These are phyloP conservation scores for Medicago arabica DNA, from an alignment of 306 rosid genomes.

Conservation along the genomic window DNA sequence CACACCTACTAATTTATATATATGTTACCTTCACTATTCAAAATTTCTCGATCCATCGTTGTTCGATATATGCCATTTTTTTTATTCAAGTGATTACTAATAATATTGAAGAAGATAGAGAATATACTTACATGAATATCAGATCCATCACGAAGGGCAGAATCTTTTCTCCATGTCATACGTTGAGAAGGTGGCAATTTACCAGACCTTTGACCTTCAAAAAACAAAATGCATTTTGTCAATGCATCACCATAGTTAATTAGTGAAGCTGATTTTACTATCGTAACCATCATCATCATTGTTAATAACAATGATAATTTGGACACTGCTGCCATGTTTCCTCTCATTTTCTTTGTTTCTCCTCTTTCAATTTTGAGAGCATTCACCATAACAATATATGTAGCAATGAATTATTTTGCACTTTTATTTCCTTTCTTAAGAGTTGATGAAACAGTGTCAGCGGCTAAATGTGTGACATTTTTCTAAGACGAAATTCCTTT, in stretches of 20 bases:
- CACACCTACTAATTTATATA: no score
- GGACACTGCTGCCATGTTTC: not conserved
- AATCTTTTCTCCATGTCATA: slow-evolving; percentile 57
- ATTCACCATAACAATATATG: not conserved
- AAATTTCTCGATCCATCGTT: no score
- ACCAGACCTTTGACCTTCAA: slow-evolving; percentile 64
- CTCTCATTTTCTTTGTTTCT: not conserved
- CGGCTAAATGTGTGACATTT: no score
- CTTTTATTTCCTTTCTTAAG: no score
- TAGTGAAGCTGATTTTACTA: slow-evolving; percentile 29
- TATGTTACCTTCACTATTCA: no score
- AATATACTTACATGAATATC: slow-evolving; percentile 41
- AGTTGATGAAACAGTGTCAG: no score
- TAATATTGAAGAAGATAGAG: not conserved
- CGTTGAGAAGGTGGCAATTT: slow-evolving; percentile 58
- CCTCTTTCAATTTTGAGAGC: not conserved
- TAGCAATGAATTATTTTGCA: not conserved
- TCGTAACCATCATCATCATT: not conserved
- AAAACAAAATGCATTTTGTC: slow-evolving; percentile 56
- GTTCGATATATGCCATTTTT: no score
- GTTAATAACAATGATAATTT: not conserved
- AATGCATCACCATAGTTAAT: slow-evolving; percentile 53
- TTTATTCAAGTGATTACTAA: no score
- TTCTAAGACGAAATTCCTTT: no score
- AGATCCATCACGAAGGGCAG: slow-evolving; percentile 55